A percentile compares a stretch with the other conserved stretches of the same genome.
Evolutionary conservation across 129 eudicot species (phyloP).

Genomic region (Silybum marianum): DNA sequence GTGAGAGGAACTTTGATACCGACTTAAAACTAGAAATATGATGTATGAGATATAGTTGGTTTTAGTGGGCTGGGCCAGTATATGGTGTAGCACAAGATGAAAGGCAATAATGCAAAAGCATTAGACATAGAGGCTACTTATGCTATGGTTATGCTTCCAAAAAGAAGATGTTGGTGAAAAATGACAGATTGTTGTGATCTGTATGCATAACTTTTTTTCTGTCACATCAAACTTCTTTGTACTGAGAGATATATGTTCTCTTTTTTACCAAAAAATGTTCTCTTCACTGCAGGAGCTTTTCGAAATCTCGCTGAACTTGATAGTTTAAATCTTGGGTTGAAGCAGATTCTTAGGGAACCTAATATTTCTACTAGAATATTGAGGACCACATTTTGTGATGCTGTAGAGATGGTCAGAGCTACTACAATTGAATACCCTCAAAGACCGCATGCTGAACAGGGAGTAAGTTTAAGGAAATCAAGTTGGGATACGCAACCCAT

Average conservation of each 20-base stretch:
- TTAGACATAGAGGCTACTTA: background rate
- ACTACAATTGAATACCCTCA: conserved; percentile 38
- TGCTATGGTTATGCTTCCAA: background rate
- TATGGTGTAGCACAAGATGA: background rate
- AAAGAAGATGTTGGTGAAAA: background rate
- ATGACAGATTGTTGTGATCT: background rate
- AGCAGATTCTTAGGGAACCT: conserved; percentile 59
- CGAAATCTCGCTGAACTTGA: conserved; percentile 24
- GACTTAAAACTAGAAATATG: background rate
- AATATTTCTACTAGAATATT: conserved; percentile 41
- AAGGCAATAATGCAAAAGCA: background rate
- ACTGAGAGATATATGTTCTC: conserved; percentile 10
- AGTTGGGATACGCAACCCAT: conserved; percentile 30
- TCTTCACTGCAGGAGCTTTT: conserved; percentile 47
- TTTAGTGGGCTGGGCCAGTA: background rate
- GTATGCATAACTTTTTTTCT: background rate
- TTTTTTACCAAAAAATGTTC: conserved; percentile 4
- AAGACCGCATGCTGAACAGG: conserved; percentile 29
- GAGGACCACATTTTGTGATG: conserved; percentile 56
- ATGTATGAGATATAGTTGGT: background rate
- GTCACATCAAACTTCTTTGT: background rate
- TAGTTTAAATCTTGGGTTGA: conserved; percentile 56
- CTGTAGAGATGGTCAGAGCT: conserved; percentile 57
- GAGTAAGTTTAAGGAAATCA: conserved; percentile 28
- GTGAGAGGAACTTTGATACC: background rate